phyloP scores from a whole-genome alignment of 1,139 yeast species.

The Suhomyces chickasaworum region DNA sequence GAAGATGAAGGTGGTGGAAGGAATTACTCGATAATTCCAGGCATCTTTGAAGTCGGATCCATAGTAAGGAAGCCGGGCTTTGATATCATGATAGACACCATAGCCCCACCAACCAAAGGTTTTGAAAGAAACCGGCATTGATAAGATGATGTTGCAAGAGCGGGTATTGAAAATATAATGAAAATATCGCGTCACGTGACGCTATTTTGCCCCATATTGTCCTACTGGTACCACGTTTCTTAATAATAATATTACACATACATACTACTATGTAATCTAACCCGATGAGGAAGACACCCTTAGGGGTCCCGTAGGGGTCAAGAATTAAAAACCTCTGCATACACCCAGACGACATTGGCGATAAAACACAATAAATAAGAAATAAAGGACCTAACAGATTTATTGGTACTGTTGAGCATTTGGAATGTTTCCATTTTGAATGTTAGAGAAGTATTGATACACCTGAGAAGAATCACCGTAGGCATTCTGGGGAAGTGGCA shows the following conservation, averaged over 20 bases:
- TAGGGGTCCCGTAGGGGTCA: conserved; percentile 1
- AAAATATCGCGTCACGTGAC: conserved; percentile 5
- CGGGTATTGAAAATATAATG: too few relatives aligned
- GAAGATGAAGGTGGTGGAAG: conserved; percentile 78
- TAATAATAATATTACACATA: conserved; percentile 11
- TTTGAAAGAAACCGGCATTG: conserved; percentile 8
- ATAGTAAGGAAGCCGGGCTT: conserved; percentile 65
- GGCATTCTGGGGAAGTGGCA: conserved; percentile 51
- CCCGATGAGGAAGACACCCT: too few relatives aligned
- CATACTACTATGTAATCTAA: conserved; percentile 10
- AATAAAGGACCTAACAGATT: conserved; percentile 7
- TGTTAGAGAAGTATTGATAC: conserved; percentile 60
- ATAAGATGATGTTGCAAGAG: not conserved
- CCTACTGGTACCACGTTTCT: not conserved
- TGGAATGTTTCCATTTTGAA: conserved; percentile 51
- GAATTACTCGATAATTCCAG: conserved; percentile 83
- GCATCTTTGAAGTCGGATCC: conserved; percentile 81
- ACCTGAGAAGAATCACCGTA: conserved; percentile 44
- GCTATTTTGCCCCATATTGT: too few relatives aligned
- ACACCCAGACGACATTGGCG: conserved; percentile 2
- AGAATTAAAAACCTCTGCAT: conserved; percentile 7
- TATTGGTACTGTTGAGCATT: conserved; percentile 49
- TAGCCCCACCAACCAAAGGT: conserved; percentile 38
- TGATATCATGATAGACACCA: conserved; percentile 61
- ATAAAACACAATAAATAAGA: conserved; percentile 12